Base-by-base conservation (phyloP, 495 filamentous ascomycete species). In the Chaetomium fimeti region DNA sequence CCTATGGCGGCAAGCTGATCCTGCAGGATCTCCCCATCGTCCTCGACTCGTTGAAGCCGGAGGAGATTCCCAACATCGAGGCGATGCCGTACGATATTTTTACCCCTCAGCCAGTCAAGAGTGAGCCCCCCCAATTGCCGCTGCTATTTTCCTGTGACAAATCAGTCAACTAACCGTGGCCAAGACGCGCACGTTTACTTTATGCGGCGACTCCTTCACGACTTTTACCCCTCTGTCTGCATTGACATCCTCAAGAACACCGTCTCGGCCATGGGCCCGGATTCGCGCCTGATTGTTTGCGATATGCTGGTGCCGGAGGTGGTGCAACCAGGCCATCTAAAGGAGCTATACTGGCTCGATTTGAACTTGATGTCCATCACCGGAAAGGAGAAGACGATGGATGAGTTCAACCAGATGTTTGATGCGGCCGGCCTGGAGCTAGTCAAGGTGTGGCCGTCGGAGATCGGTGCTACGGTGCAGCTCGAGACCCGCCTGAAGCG, bases 181-280 rank as follows among this genome's bases (percentile, higher is more conserved):
- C n/a, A 12, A 72, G 72, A 70, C 32, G 83, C 82, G 9, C 79
- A 82, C 28, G 75, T 81, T 0, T 87, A 86, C 66, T 78, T 85
- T 47, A 71, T 85, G 56, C 75, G 83, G 8, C 73, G 77, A 54
- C 76, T 86, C 22, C 63, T 86, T n/a, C 83, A 86, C 59, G 82
- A 85, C 61, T 81, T 79, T 68, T 64, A 73, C 18, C 69, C 79
- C 29, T 63, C 69, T 8, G 71, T 82, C 18, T 77, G 72, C 20
- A 52, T 77, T 18, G 68, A 66, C 1, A 83, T 85, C 65, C 64
- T 86, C 4, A 70, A 65, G n/a, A 74, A 77, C 36, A 67, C 83
- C 0, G 65, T 76, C 0, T 61, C 68, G 2, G 75, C 76, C 15
- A 73, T 84, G 76, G 66, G 62, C 2, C 62, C 60, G 0, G 63